phyloP scores from a whole-genome alignment of 495 filamentous ascomycete genomes.

The Parachaetomium inaequale region DNA sequence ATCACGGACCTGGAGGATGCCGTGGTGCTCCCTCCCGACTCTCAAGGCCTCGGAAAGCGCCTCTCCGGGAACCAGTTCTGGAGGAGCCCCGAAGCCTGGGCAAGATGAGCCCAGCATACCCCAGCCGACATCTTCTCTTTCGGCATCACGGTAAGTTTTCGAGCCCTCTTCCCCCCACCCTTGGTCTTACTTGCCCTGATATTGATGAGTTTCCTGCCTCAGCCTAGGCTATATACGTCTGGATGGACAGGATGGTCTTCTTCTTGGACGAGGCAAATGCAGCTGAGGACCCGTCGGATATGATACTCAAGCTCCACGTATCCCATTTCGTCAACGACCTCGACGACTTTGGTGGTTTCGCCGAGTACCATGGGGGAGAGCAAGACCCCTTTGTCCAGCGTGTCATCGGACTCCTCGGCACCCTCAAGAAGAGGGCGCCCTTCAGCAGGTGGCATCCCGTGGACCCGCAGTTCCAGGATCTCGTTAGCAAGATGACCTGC shows the following conservation, averaged over 20 bases:
- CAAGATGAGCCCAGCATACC: slow-evolving; percentile 7
- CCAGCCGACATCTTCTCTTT: slow-evolving; percentile 14
- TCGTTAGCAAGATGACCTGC: slow-evolving; percentile 11
- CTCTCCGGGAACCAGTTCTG: slow-evolving; percentile 13
- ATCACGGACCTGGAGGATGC: slow-evolving; percentile 13
- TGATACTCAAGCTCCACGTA: slow-evolving; percentile 3
- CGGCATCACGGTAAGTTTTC: neutral
- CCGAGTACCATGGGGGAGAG: slow-evolving; percentile 10
- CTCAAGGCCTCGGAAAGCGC: slow-evolving; percentile 5
- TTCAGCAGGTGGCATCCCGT: slow-evolving; percentile 5
- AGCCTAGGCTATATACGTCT: slow-evolving; percentile 12
- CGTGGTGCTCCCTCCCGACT: slow-evolving; percentile 2
- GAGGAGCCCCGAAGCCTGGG: slow-evolving; percentile 15
- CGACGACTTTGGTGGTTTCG: slow-evolving; percentile 2
- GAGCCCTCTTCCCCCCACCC: neutral
- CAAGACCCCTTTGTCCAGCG: slow-evolving; percentile 4
- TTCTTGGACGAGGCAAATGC: slow-evolving; percentile 5
- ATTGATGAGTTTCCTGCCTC: neutral
- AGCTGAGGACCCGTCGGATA: slow-evolving; percentile 5
- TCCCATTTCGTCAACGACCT: slow-evolving; percentile 2
- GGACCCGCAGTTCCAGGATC: slow-evolving; percentile 5
- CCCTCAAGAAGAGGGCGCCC: neutral
- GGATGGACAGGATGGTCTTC: slow-evolving; percentile 3
- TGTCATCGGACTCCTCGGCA: neutral
- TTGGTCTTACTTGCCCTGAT: neutral